Evolutionary conservation across 108 stramenopile species (phyloP), one percentile per base, ranked within the genome.

Genomic region (Cylindrotheca fusiformis): DNA sequence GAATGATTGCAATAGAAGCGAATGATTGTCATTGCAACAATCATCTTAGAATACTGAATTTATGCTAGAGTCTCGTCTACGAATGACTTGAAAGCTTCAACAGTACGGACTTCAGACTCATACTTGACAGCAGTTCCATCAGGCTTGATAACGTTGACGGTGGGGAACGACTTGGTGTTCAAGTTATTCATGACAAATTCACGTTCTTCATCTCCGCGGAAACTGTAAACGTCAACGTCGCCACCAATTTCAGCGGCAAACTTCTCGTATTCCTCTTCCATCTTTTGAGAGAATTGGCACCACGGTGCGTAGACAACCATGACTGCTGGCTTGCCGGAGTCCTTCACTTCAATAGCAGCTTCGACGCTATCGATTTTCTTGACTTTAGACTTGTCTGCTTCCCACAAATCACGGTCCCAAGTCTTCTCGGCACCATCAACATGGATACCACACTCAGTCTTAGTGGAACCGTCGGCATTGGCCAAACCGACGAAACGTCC

Each of bases 361-460:
- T 85, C 90, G 56, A 56, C 63, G 52, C 76, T 68, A n/a, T 74
- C 78, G 62, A 95, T 67, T 52, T 84, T 83, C 81, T 86, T 82
- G 55, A 91, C 94, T 52, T 54, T 58, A 32, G 74, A 69, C 24
- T 68, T 64, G 3, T 77, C 90, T 20, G 57, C 60, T 47, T 86
- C 88, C 90, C 90, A 95, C 60, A 95, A 76, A 64, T 95, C 94
- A 61, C 94, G 86, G 63, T 95, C 94, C 77, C 91, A 95, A 26
- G 90, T 91, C 52, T 72, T 81, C 60, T 95, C 94, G 32, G 94
- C 94, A 27, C 94, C 94, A 61, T 60, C 78, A 21, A 95, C 94
- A 80, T 97, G 97, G 75, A 97, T 96, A 52, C 97, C 97, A 72
- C 97, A 97, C 71, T 97, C 97, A 21, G 97, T 96, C 95, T 98